Percentiles rank a stretch among this genome's conserved stretches.
Evolutionary conservation across 352 stramenopile species (phyloP).

Genomic region (Plasmopara halstedii): DNA sequence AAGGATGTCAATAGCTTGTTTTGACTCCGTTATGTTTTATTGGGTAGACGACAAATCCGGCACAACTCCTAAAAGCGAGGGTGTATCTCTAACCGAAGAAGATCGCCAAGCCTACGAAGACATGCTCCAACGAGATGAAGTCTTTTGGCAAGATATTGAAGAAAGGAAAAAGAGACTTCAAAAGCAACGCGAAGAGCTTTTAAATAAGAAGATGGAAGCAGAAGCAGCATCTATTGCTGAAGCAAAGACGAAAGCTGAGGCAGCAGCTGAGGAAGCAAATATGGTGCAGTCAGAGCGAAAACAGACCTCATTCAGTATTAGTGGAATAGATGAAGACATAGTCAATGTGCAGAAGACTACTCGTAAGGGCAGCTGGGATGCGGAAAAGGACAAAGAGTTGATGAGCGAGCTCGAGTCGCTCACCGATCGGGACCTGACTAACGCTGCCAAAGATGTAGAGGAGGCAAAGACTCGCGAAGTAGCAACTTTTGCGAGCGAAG

Average conservation of each 20-base stretch:
- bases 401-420: constrained; percentile 83
- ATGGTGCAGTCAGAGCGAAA: constrained; percentile 26
- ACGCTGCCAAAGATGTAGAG: constrained; percentile 27
- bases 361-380: constrained; percentile 74
- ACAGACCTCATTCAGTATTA: constrained; percentile 72
- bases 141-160: constrained; percentile 83
- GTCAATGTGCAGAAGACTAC: constrained; percentile 29
- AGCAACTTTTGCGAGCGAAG: constrained; percentile 6
- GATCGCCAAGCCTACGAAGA: constrained; percentile 82
- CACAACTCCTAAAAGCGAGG: constrained; percentile 49
- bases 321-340: constrained; percentile 52
- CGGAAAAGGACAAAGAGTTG: constrained; percentile 79
- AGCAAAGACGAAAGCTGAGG: constrained; percentile 29
- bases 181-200: constrained; percentile 61
- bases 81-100: constrained; percentile 66
- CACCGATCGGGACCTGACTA: constrained; percentile 44
- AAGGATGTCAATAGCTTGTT: neutral
- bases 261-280: constrained; percentile 16
- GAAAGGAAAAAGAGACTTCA: constrained; percentile 64
- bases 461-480: constrained; percentile 37
- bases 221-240: constrained; percentile 33
- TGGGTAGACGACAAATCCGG: constrained; percentile 6
- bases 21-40: neutral
- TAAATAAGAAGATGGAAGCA: constrained; percentile 50
- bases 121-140: constrained; percentile 81